Evolutionary conservation across 768 basidiomycete species (phyloP), one percentile per base, ranked within the genome.

Genomic region (Serendipita indica): DNA sequence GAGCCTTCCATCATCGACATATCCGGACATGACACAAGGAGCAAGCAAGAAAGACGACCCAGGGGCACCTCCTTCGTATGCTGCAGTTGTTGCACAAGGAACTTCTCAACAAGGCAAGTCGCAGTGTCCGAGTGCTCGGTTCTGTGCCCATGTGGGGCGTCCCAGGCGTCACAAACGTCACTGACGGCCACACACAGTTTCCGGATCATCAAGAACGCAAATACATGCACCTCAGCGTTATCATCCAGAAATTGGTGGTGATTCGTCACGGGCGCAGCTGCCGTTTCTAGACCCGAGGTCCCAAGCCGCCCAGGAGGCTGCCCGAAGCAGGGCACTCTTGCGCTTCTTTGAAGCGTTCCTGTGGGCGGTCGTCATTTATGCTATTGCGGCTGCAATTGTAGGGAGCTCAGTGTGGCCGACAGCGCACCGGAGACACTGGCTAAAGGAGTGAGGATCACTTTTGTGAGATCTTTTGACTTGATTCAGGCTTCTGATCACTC

Each of bases 211-310:
- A n/a, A n/a, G n/a, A n/a, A n/a, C n/a, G n/a, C n/a, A n/a, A n/a
- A n/a, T n/a, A n/a, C n/a, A n/a, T n/a, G n/a, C n/a, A n/a, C n/a
- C n/a, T n/a, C n/a, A n/a, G n/a, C n/a, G n/a, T n/a, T n/a, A n/a
- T n/a, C n/a, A n/a, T n/a, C n/a, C n/a, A n/a, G n/a, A n/a, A n/a
- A n/a, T n/a, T n/a, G n/a, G n/a, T n/a, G n/a, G n/a, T n/a, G n/a
- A n/a, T n/a, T n/a, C n/a, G n/a, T n/a, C n/a, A n/a, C n/a, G n/a
- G 41, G 41, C 68, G n/a, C 63, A 74, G 43, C 34, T 77, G 65
- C 71, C 73, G 4, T 72, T 71, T 60, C 73, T 77, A 64, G 77
- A 77, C 63, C 75, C 71, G 6, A 69, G 65, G 34, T 74, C 74
- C 25, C 64, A 68, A 20, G 66, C 74, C 60, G 69, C 75, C 39